Evolutionary conservation across 495 filamentous ascomycete genomes (phyloP).

Genomic region (Penicillium diatomitis): DNA sequence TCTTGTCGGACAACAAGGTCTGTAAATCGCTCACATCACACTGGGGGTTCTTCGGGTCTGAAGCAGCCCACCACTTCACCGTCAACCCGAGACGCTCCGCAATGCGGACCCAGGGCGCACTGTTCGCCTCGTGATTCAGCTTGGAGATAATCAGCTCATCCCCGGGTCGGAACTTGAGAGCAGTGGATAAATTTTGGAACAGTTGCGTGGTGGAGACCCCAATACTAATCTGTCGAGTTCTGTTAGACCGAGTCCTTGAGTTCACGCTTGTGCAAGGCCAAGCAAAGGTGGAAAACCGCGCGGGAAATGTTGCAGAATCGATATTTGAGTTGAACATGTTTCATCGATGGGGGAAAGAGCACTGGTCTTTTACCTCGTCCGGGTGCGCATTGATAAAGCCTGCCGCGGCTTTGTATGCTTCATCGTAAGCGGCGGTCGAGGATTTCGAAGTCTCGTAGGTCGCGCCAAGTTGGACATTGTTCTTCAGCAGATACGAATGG

Average conservation of each 20-base stretch:
- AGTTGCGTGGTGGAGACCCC: conserved; percentile 65
- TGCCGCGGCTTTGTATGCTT: conserved; percentile 52
- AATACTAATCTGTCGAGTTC: conserved; percentile 27
- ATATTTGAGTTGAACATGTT: too few relatives aligned
- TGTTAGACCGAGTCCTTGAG: too few relatives aligned
- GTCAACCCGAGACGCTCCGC: conserved; percentile 44
- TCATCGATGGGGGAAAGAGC: too few relatives aligned
- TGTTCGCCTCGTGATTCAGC: conserved; percentile 66
- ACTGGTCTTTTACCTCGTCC: conserved; percentile 42
- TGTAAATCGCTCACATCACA: conserved; percentile 45
- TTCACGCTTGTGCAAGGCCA: too few relatives aligned
- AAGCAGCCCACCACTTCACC: conserved; percentile 56
- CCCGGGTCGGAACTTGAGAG: conserved; percentile 47
- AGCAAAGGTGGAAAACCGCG: too few relatives aligned
- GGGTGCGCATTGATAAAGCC: conserved; percentile 55
- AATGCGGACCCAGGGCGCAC: conserved; percentile 58
- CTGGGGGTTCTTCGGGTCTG: conserved; percentile 38
- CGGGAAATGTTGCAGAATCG: too few relatives aligned
- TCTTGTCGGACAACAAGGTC: conserved; percentile 46
- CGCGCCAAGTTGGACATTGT: conserved; percentile 66
- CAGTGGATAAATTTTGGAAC: conserved; percentile 57
- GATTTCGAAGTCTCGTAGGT: conserved; percentile 46
- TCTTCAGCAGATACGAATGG: conserved; percentile 51
- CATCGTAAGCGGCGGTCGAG: conserved; percentile 45
- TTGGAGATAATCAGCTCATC: conserved; percentile 58